These are phyloP conservation scores for Clitopilus passeckerianus DNA, from an alignment of 768 basidiomycete genomes.

Conservation along the genomic window DNA sequence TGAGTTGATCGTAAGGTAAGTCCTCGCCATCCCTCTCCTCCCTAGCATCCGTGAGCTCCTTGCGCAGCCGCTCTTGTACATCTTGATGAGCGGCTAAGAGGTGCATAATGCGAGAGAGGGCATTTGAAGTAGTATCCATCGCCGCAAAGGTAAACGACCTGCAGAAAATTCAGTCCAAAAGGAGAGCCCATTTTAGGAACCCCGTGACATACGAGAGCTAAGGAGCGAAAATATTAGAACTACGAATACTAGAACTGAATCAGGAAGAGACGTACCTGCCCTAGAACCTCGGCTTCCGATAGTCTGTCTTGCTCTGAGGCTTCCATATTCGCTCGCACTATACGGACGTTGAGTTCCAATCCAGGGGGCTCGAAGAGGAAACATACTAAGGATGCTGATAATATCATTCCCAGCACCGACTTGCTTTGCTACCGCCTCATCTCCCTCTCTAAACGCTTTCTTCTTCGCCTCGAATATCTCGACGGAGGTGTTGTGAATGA, in stretches of 20 bases:
- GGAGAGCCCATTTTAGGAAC: background rate
- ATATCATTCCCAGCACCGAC: constrained; percentile 26
- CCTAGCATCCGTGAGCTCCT: constrained; percentile 24
- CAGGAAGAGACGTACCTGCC: constrained; percentile 18
- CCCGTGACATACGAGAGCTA: background rate
- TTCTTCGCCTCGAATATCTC: constrained; percentile 30
- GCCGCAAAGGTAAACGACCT: constrained; percentile 29
- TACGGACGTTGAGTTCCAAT: background rate
- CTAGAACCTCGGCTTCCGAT: constrained; percentile 26
- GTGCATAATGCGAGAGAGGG: constrained; percentile 29
- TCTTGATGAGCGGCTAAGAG: constrained; percentile 25
- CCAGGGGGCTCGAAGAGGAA: background rate
- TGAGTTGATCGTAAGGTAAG: constrained; percentile 30
- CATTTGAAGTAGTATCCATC: constrained; percentile 40
- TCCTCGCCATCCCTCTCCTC: constrained; percentile 14
- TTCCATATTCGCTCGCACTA: constrained; percentile 29
- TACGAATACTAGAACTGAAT: background rate
- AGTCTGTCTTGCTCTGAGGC: constrained; percentile 24
- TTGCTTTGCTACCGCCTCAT: constrained; percentile 21
- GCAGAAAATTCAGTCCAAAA: background rate
- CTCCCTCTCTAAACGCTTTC: constrained; percentile 18
- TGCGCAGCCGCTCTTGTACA: constrained; percentile 28
- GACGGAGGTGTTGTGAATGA: constrained; percentile 24
- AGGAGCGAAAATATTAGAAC: background rate
- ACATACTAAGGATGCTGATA: constrained; percentile 22